phyloP scores from a whole-genome alignment of 495 filamentous ascomycete genomes.

The Penicillium ucsense region DNA sequence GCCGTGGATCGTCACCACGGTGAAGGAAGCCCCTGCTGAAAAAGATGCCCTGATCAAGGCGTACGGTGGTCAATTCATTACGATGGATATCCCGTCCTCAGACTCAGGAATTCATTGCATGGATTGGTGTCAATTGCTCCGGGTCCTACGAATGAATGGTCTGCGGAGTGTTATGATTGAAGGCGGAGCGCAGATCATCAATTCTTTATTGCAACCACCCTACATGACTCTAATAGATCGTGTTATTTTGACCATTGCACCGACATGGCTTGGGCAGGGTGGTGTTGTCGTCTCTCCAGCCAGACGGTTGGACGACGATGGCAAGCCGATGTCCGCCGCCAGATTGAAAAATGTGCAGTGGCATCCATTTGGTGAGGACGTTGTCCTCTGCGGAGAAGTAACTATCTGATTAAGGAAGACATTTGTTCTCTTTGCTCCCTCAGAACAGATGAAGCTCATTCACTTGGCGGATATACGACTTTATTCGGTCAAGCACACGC shows the following conservation, averaged over 20 bases:
- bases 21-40: constrained; percentile 15
- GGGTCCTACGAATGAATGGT: constrained; percentile 41
- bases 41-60: constrained; percentile 26
- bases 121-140: constrained; percentile 55
- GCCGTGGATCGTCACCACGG: constrained; percentile 53
- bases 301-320: constrained; percentile 29
- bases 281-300: constrained; percentile 64
- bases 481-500: too few species aligned
- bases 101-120: constrained; percentile 16
- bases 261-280: constrained; percentile 70
- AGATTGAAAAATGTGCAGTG: constrained; percentile 58
- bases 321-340: constrained; percentile 41
- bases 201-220: constrained; percentile 54
- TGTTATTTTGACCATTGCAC: constrained; percentile 81
- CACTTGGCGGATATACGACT: background rate
- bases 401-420: constrained; percentile 1
- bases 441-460: background rate
- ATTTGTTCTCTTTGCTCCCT: background rate
- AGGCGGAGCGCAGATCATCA: constrained; percentile 72
- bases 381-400: constrained; percentile 63
- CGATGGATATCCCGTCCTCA: constrained; percentile 13
- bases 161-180: constrained; percentile 79
- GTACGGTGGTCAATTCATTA: constrained; percentile 37
- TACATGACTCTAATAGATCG: constrained; percentile 47
- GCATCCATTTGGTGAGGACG: constrained; percentile 66